Base-by-base conservation (phyloP, 2,329 filamentous ascomycete genomes). In the Neofusicoccum kwambonambiense region DNA sequence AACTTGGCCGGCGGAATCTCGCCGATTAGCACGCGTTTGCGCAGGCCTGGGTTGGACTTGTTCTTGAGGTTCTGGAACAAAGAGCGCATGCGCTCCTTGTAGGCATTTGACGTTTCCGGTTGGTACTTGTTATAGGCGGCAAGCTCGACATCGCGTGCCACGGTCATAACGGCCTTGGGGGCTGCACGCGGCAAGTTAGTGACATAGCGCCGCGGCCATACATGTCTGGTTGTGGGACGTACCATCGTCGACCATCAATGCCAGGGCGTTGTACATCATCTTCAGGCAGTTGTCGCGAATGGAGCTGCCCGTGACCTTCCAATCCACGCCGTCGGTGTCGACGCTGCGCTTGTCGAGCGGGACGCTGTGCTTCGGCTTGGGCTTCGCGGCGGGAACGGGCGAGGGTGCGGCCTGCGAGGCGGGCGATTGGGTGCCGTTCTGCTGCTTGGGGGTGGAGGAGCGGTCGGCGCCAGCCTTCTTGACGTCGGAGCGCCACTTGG, bases 11-110 rank as follows among this genome's bases (percentile, higher is more conserved):
- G 82, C 0, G 84, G 70, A 66, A 98, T 91, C 34, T 90, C 86
- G 66, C 90, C 92, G 3, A 82, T 81, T 73, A 97, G 83, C 69
- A 99, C 91, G 68, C 89, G 87, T 67, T 84, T 83, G 61, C 93
- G 89, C 49, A 99, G 86, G 67, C 87, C 86, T 42, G 86, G 84
- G 80, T 98, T 98, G 68, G 88, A 90, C 80, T 91, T 93, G 82
- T 92, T 92, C 83, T 97, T 98, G 71, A 99, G 87, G 75, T 98
- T 98, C 76, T 93, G 88, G 80, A 92, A 98, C 22, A 99, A 87
- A 19, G 92, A 96, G 70, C 94, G 90, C 72, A 98, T 90, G 83
- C 97, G 97, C 69, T 84, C 85, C 75, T 90, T 90, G 84, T 99
- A 99, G 57, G 89, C 86, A 54, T 42, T 15, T 67, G 84, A 85